Evolutionary conservation across 345 rosid species (phyloP).

Genomic region (Geranium rotundifolium): DNA sequence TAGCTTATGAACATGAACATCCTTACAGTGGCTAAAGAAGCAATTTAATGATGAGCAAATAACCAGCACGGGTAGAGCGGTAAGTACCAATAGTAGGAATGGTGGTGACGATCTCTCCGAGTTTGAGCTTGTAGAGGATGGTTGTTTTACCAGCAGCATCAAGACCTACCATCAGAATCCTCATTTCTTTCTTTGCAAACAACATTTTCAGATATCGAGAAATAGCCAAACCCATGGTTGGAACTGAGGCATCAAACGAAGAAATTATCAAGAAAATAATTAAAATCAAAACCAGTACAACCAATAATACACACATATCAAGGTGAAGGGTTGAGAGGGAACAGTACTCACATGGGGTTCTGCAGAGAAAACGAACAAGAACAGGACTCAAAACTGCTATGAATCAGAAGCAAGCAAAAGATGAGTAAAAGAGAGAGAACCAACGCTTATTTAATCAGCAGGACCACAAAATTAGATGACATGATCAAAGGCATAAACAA

Average conservation of each 20-base stretch:
- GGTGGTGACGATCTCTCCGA: conserved; percentile 64
- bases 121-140: conserved; percentile 64
- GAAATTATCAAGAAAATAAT: background rate
- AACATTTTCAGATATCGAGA: conserved; percentile 35
- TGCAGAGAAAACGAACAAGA: background rate
- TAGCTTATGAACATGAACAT: background rate
- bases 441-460: background rate
- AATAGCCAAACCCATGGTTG: conserved; percentile 34
- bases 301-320: conserved; percentile 21
- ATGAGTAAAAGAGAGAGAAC: background rate
- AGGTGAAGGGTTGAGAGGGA: background rate
- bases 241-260: background rate
- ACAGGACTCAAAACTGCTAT: background rate
- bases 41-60: background rate
- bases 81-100: conserved; percentile 69
- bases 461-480: background rate
- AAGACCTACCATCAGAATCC: conserved; percentile 76
- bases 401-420: background rate
- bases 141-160: no score
- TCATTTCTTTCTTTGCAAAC: conserved; percentile 57
- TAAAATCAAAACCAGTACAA: background rate
- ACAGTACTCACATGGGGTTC: conserved; percentile 27
- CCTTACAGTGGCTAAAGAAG: background rate
- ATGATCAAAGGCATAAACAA: conserved; percentile 8
- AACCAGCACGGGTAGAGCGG: no score